Percentiles rank a stretch among this genome's conserved stretches.
Conservation (phyloP, 495 filamentous ascomycete genomes). For the Aspergillus mulundensis region DNA sequence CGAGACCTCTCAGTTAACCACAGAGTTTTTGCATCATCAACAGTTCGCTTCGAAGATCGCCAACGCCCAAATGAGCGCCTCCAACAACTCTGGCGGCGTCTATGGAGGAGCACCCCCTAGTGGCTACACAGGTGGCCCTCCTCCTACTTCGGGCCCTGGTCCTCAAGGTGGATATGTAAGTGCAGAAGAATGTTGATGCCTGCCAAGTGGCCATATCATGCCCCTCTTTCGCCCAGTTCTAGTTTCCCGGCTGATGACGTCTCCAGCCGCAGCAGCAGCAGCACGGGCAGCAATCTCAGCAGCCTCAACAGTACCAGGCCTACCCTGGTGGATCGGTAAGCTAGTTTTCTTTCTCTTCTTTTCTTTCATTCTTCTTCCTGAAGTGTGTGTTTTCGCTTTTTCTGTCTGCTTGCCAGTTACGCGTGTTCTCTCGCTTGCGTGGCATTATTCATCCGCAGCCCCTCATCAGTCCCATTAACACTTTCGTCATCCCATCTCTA, state of each 20-base stretch:
- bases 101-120: constrained; percentile 38
- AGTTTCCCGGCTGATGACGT: constrained; percentile 1
- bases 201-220: neutral
- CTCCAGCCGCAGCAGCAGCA: constrained; percentile 1
- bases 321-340: constrained; percentile 44
- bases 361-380: constrained; percentile 8
- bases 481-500: constrained; percentile 2
- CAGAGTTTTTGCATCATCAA: constrained; percentile 14
- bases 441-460: constrained; percentile 10
- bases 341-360: constrained; percentile 17
- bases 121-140: constrained; percentile 44
- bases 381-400: constrained; percentile 8
- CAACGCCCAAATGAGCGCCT: constrained; percentile 27
- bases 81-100: constrained; percentile 25
- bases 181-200: constrained; percentile 10
- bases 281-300: constrained; percentile 8
- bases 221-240: constrained; percentile 8
- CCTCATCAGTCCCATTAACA: constrained; percentile 5
- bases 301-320: constrained; percentile 36
- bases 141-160: constrained; percentile 19
- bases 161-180: constrained; percentile 36
- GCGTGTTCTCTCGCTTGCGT: constrained; percentile 5
- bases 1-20: constrained; percentile 6
- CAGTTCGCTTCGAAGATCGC: constrained; percentile 48
- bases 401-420: constrained; percentile 7